A percentile compares a stretch with the other conserved stretches of the same genome.
phyloP scores from a whole-genome alignment of 2,329 filamentous ascomycete genomes.

The Arthrobotrys conoides region DNA sequence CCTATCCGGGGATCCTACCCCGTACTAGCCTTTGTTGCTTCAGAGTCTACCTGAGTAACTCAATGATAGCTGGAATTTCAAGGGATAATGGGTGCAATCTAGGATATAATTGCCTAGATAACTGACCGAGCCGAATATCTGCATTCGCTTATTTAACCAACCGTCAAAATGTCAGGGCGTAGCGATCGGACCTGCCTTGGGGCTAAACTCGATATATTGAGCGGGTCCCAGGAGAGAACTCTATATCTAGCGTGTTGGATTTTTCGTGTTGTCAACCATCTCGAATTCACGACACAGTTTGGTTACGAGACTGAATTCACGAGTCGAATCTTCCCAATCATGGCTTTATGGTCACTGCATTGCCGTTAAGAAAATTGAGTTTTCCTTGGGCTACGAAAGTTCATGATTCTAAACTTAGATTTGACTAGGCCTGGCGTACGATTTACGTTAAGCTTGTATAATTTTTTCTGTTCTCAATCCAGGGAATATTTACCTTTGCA shows the following conservation, averaged over 20 bases:
- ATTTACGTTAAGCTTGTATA: too few species aligned
- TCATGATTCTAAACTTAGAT: too few species aligned
- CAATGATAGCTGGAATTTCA: neutral
- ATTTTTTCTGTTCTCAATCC: too few species aligned
- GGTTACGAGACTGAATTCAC: too few species aligned
- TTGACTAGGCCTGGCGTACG: too few species aligned
- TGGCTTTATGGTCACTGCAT: too few species aligned
- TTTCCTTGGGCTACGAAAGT: too few species aligned
- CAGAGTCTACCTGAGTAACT: neutral
- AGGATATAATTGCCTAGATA: neutral
- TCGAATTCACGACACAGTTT: too few species aligned
- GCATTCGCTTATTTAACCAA: neutral
- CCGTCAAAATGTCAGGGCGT: neutral
- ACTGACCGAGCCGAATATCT: neutral
- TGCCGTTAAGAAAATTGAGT: too few species aligned
- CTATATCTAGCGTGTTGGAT: conserved; percentile 4
- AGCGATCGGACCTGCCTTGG: neutral
- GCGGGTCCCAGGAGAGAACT: too few species aligned
- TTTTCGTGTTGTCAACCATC: conserved; percentile 7
- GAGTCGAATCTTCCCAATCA: too few species aligned
- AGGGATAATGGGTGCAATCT: neutral
- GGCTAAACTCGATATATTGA: neutral
- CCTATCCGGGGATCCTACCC: neutral
- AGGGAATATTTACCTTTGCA: too few species aligned
- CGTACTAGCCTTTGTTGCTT: neutral